phyloP scores from a whole-genome alignment of 2,329 filamentous ascomycete species.

The Tolypocladium guangdongense region DNA sequence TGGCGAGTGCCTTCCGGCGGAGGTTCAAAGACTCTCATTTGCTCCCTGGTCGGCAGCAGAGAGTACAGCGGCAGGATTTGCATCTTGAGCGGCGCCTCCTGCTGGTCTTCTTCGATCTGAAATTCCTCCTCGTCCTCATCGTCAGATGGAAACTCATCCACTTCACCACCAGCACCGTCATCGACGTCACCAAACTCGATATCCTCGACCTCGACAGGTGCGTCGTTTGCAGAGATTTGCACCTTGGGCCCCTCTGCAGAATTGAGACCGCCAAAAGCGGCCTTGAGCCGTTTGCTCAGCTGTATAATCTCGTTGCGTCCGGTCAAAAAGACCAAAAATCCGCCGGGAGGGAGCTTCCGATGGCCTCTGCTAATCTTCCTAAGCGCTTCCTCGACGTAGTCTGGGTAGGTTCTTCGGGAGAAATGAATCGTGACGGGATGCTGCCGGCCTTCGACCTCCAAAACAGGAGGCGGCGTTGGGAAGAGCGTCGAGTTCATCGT shows the following conservation, averaged over 20 bases:
- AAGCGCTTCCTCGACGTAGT: conserved; percentile 87
- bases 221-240: conserved; percentile 64
- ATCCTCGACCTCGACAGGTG: conserved; percentile 74
- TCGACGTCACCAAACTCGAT: conserved; percentile 66
- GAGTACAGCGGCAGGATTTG: conserved; percentile 93
- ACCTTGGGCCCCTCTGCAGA: conserved; percentile 54
- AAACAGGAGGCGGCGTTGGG: conserved; percentile 63
- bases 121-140: conserved; percentile 50
- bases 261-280: conserved; percentile 49
- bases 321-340: conserved; percentile 88
- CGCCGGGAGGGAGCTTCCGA: conserved; percentile 77
- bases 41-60: conserved; percentile 78
- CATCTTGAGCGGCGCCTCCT: conserved; percentile 56
- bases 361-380: conserved; percentile 81
- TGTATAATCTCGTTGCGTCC: conserved; percentile 84
- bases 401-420: conserved; percentile 65
- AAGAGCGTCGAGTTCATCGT: conserved; percentile 77
- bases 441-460: conserved; percentile 86
- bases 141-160: conserved; percentile 48
- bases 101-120: conserved; percentile 54
- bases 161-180: conserved; percentile 47
- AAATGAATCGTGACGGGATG: conserved; percentile 88
- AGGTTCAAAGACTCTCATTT: conserved; percentile 80
- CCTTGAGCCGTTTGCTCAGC: conserved; percentile 68
- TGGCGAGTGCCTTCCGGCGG: conserved; percentile 73